Base-by-base conservation (phyloP, 805 yeast species). In the Wickerhamiella sergipiensis region DNA sequence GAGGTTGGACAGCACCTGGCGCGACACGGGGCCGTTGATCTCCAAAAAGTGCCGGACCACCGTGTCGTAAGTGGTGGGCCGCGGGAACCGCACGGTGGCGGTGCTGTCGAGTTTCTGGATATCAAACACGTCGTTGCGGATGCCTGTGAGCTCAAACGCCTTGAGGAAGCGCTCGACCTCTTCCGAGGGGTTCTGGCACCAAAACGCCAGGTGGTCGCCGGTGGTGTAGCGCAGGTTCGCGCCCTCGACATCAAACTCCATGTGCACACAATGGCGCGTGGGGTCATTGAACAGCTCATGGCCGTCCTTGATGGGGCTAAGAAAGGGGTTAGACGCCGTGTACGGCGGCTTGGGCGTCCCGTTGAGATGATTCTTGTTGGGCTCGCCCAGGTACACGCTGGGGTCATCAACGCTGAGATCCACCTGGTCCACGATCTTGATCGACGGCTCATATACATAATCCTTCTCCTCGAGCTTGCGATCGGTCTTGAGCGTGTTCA, bases 181-280 rank as follows among this genome's bases (percentile, higher is more conserved):
- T 64, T 81, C 86, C 61, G 81, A 73, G 1, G 95, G 72, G 67
- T 90, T 90, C 22, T 92, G 85, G 36, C 97, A 92, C 94, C 96
- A 86, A 52, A 92, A 72, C 15, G 95, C 97, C 55, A 92, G 69
- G 68, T 90, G 97, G 65, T 90, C 98, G 67, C 98, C 98, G 3
- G 98, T 90, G 46, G 90, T 73, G 68, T 90, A 90, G 59, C 82
- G 80, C 62, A 92, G 71, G 61, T 82, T 83, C 3, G 90, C 75
- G 26, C 71, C 77, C 0, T 87, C 74, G 38, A 88, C 69, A 62
- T 90, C 97, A 59, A 90, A 80, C 67, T 92, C 97, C 47, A 83
- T 78, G 64, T 90, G 97, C 53, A 90, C 78, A 70, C 97, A 90
- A 57, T 81, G 80, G 71, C 97, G 81, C 24, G 66, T 69, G 24